Evolutionary conservation across 345 rosid genomes (phyloP).

Genomic region (Lumnitzera racemosa): DNA sequence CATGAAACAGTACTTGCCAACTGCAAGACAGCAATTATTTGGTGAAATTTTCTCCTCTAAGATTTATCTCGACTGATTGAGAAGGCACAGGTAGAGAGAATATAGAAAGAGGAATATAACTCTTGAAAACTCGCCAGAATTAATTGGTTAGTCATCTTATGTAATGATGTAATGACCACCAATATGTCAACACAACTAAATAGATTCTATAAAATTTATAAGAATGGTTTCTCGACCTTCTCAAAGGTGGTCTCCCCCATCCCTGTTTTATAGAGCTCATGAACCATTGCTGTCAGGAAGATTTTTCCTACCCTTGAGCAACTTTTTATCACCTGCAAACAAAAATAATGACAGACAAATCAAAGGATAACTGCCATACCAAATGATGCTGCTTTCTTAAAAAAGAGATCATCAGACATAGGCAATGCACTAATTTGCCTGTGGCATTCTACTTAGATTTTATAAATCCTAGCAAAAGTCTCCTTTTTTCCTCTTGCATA

Average conservation of each 20-base stretch:
- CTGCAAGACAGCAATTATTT: slow-evolving; percentile 23
- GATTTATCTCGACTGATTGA: no score
- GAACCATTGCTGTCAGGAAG: slow-evolving; percentile 87
- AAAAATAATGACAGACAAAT: neutral
- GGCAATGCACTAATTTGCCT: no score
- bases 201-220: no score
- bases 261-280: slow-evolving; percentile 92
- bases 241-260: slow-evolving; percentile 86
- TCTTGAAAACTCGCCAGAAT: neutral
- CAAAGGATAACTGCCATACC: neutral
- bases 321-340: slow-evolving; percentile 65
- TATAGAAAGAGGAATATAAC: neutral
- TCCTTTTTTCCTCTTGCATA: no score
- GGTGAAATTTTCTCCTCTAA: neutral
- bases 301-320: slow-evolving; percentile 67
- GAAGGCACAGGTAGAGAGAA: neutral
- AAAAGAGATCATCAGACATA: no score
- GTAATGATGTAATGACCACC: no score
- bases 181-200: no score
- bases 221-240: slow-evolving; percentile 32
- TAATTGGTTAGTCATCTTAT: no score
- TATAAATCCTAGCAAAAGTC: no score
- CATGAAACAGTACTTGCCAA: slow-evolving; percentile 57
- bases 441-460: no score
- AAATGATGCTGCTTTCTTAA: neutral